A percentile compares a stretch with the other conserved stretches of the same genome.
Evolutionary conservation across 2,329 filamentous ascomycete genomes (phyloP).

Genomic region (Cadophora sp.): DNA sequence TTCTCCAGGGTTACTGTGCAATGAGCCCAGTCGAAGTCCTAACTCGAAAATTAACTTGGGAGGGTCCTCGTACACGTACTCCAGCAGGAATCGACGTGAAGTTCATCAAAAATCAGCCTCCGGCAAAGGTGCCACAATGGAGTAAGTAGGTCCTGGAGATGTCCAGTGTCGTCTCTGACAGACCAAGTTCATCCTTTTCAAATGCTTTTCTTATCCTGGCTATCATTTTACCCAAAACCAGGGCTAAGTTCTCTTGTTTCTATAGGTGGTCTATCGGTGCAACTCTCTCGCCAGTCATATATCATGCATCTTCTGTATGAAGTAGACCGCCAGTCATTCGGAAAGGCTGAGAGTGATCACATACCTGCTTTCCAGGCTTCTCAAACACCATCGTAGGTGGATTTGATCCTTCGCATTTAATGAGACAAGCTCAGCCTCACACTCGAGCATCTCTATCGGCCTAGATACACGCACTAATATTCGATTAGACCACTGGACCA

Average conservation of each 20-base stretch:
- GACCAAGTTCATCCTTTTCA: neutral
- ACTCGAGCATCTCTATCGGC: neutral
- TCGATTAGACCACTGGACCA: slow-evolving; percentile 48
- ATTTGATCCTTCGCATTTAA: neutral
- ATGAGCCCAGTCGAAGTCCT: slow-evolving; percentile 59
- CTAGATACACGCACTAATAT: slow-evolving; percentile 14
- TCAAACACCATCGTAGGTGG: neutral
- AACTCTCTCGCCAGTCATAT: slow-evolving; percentile 63
- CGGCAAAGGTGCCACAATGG: slow-evolving; percentile 48
- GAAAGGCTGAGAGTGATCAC: slow-evolving; percentile 37
- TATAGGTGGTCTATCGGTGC: slow-evolving; percentile 55
- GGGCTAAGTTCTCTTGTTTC: neutral
- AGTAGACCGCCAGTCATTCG: slow-evolving; percentile 57
- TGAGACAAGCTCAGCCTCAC: neutral
- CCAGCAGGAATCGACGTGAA: slow-evolving; percentile 36
- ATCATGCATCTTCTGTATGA: slow-evolving; percentile 62
- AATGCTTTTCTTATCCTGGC: neutral
- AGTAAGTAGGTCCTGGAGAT: slow-evolving; percentile 35
- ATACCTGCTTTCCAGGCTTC: neutral
- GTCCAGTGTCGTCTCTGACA: neutral
- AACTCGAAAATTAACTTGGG: slow-evolving; percentile 59
- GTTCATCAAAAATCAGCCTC: slow-evolving; percentile 33
- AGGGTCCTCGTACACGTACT: slow-evolving; percentile 50
- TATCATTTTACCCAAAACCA: neutral
- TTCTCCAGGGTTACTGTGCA: slow-evolving; percentile 63